phyloP scores from a whole-genome alignment of 805 yeast species.

The Candida xyloterini region DNA sequence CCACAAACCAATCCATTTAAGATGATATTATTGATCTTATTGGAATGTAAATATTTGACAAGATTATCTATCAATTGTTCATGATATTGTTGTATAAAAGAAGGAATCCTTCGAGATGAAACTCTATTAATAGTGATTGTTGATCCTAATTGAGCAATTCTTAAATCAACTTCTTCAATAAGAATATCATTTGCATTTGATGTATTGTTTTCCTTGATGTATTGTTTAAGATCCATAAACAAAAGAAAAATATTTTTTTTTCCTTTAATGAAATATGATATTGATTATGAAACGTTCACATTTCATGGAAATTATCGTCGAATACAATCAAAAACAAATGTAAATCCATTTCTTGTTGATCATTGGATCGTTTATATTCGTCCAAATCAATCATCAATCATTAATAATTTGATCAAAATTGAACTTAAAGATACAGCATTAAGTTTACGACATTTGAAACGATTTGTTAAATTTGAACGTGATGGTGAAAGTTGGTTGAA shows the following conservation, averaged over 20 bases:
- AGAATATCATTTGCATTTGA: background rate
- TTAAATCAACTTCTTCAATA: background rate
- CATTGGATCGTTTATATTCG: slow-evolving; percentile 45
- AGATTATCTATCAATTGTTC: slow-evolving; percentile 41
- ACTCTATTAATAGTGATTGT: background rate
- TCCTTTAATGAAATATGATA: slow-evolving; percentile 18
- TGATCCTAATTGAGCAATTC: background rate
- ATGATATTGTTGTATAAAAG: slow-evolving; percentile 17
- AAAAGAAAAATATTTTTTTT: slow-evolving; percentile 5
- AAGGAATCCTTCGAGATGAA: background rate
- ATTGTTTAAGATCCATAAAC: slow-evolving; percentile 15
- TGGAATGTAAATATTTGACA: slow-evolving; percentile 31
- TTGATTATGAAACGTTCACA: slow-evolving; percentile 42
- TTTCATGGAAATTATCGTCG: slow-evolving; percentile 41
- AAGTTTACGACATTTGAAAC: slow-evolving; percentile 46
- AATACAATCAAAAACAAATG: slow-evolving; percentile 31
- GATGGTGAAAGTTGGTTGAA: slow-evolving; percentile 10
- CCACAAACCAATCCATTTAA: slow-evolving; percentile 43
- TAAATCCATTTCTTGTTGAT: slow-evolving; percentile 30
- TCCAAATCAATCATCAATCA: slow-evolving; percentile 34
- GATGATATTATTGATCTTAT: slow-evolving; percentile 37
- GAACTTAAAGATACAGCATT: slow-evolving; percentile 28
- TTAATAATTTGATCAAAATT: slow-evolving; percentile 26
- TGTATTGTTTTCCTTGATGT: slow-evolving; percentile 1
- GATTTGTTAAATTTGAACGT: slow-evolving; percentile 37